Evolutionary conservation across 352 stramenopile genomes (phyloP).

Genomic region (Stramenopiles sp.): DNA sequence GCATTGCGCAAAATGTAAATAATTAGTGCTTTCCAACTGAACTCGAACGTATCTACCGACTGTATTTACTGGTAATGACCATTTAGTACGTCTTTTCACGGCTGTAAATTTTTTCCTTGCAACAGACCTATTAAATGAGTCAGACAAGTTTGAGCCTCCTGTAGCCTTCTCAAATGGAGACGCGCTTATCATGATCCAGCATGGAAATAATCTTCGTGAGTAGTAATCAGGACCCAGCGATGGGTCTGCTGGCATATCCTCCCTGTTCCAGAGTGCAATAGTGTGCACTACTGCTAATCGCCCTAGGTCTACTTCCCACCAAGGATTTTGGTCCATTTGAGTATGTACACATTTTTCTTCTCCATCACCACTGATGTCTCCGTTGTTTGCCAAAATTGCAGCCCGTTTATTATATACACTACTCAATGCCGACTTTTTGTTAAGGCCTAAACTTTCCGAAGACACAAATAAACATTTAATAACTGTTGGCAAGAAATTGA

Average conservation of each 20-base stretch:
- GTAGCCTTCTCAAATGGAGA: slow-evolving; percentile 51
- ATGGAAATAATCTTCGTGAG: slow-evolving; percentile 56
- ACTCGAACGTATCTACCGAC: slow-evolving; percentile 48
- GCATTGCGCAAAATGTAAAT: slow-evolving; percentile 63
- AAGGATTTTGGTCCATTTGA: slow-evolving; percentile 64
- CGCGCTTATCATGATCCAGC: slow-evolving; percentile 71
- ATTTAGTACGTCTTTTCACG: slow-evolving; percentile 54
- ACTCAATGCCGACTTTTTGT: slow-evolving; percentile 49
- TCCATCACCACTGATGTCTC: slow-evolving; percentile 39
- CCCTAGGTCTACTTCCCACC: slow-evolving; percentile 73
- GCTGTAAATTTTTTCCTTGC: slow-evolving; percentile 51
- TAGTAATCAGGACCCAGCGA: slow-evolving; percentile 46
- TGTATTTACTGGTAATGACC: slow-evolving; percentile 56
- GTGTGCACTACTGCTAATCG: slow-evolving; percentile 47
- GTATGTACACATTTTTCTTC: slow-evolving; percentile 58
- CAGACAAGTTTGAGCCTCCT: slow-evolving; percentile 52
- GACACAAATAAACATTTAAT: slow-evolving; percentile 53
- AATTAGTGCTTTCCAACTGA: slow-evolving; percentile 61
- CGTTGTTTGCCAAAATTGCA: slow-evolving; percentile 53
- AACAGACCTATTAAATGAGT: slow-evolving; percentile 47
- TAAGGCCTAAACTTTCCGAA: slow-evolving; percentile 61
- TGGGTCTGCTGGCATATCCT: slow-evolving; percentile 55
- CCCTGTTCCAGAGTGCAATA: slow-evolving; percentile 65
- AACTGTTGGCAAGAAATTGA: slow-evolving; percentile 47
- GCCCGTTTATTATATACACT: slow-evolving; percentile 66